Evolutionary conservation across 2,329 filamentous ascomycete genomes (phyloP), one percentile per base, ranked within the genome.

Genomic region (Truncatella angustata): DNA sequence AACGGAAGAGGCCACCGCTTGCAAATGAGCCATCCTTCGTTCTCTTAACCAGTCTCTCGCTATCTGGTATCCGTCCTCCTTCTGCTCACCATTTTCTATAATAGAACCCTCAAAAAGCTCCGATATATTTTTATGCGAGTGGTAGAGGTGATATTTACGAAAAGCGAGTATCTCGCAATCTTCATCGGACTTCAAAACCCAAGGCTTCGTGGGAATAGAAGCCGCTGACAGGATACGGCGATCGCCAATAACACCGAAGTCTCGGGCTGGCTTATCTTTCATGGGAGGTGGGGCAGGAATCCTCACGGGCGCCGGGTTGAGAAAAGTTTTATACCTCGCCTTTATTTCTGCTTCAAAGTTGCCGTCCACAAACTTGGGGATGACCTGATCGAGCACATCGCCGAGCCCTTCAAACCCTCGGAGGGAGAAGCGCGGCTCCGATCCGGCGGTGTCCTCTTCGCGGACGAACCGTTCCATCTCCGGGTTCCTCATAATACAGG

Each of bases 401-500:
- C 20, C 24, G 12, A 52, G 20, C 4, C 50, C 50, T 4, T 46
- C 28, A 26, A 52, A 32, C 2, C 24, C 34, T 1, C 47, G 42
- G 4, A 52, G 36, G 2, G 28, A 21, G n/a, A 21, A 35, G 23
- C 18, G 36, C n/a, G 7, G 40, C 23, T 36, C 24, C 3, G 32
- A 20, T 2, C 18, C 42, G 24, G 51, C 51, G 12, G 51, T 46
- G 30, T 53, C 51, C 21, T 42, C 45, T 4, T 53, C 51, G 3
- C 51, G 30, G 26, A 40, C n/a, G 24, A 51, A 51, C n/a, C 16
- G 20, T 20, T 24, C 24, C 26, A 35, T 45, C 18, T 20, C 28
- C 5, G 40, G 30, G 32, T 51, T 39, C 18, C 12, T 7, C 24
- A 30, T 30, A 4, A 6, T 20, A 28, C 30, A 51, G 18, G 23